Base-by-base conservation (phyloP, 805 yeast genomes). In the Saccharomycopsis javanensis region DNA sequence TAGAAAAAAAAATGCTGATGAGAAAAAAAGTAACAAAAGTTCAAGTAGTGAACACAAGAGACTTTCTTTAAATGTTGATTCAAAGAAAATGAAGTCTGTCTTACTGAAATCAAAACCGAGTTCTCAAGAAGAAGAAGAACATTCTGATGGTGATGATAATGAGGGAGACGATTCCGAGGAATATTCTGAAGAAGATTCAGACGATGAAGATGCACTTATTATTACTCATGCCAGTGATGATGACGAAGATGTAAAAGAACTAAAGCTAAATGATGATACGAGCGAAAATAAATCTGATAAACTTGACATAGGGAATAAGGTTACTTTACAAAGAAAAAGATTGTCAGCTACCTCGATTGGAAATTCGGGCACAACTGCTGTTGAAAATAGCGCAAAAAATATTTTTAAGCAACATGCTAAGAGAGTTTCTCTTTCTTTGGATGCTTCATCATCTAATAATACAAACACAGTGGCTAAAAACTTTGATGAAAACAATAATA, bases 1-100 rank as follows among this genome's bases (percentile, higher is more conserved):
- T 31, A 50, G 52, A 34, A 60, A 56, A 23, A 60, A 57, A 20
- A 33, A 23, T 11, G 8, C n/a, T 3, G 54, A 33, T 15, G 35
- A 34, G 18, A 48, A 53, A 11, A 50, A 35, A 34, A 27, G 20
- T 8, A 35, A 37, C 3, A 28, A 23, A 16, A 7, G 27, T 18
- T 18, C 48, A 35, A 35, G 23, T 51, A 38, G 20, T 5, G 54
- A 37, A 13, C 25, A 37, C 27, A 34, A 28, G 13, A 28, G 54
- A 23, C 5, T 25, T 5, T 42, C 48, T 20, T 42, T 42, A 28
- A 42, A 20, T 20, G 28, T 20, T 23, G 48, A 42, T 42, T 25
- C 48, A 42, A 42, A 30, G 30, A n/a, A 25, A 30, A 13, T 46
- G 30, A 20, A 46, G 15, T 25, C 20, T 31, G 11, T 31, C 7